phyloP scores from a whole-genome alignment of 1,139 yeast species.

The Kodamaea sp. region DNA sequence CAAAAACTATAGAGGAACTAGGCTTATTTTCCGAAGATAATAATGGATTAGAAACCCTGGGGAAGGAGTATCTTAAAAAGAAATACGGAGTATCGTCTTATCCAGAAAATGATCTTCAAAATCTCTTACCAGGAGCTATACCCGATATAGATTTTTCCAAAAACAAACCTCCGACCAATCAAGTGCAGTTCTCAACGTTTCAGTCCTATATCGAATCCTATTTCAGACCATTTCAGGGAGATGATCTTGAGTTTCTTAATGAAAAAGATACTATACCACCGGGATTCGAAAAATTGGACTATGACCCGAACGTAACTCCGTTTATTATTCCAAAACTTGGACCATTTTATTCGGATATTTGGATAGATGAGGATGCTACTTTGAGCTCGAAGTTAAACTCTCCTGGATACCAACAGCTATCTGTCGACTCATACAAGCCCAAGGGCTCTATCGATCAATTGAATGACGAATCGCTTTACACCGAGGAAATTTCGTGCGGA shows the following conservation, averaged over 20 bases:
- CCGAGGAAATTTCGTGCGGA: conserved; percentile 83
- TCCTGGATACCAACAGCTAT: conserved; percentile 39
- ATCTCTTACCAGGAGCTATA: conserved; percentile 79
- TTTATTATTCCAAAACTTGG: conserved; percentile 84
- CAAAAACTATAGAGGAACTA: conserved; percentile 60
- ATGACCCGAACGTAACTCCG: conserved; percentile 69
- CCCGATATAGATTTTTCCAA: conserved; percentile 87
- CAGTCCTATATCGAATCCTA: conserved; percentile 83
- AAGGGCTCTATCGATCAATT: conserved; percentile 62
- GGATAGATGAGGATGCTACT: conserved; percentile 81
- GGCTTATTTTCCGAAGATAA: conserved; percentile 68
- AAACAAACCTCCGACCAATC: conserved; percentile 80
- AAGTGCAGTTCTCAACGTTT: conserved; percentile 89
- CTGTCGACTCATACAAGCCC: conserved; percentile 53
- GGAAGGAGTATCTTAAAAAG: conserved; percentile 70
- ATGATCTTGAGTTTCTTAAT: conserved; percentile 74
- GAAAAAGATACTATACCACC: conserved; percentile 61
- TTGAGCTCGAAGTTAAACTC: conserved; percentile 41
- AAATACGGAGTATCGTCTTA: conserved; percentile 88
- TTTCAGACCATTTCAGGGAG: conserved; percentile 74
- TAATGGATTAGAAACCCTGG: conserved; percentile 55
- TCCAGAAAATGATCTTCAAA: conserved; percentile 76
- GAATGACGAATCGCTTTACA: conserved; percentile 64
- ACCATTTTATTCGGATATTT: conserved; percentile 71
- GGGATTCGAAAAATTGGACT: conserved; percentile 46